Evolutionary conservation across 176 grass and related monocot genomes (phyloP), one percentile per base, ranked within the genome.

Genomic region (Metroxylon sagu): DNA sequence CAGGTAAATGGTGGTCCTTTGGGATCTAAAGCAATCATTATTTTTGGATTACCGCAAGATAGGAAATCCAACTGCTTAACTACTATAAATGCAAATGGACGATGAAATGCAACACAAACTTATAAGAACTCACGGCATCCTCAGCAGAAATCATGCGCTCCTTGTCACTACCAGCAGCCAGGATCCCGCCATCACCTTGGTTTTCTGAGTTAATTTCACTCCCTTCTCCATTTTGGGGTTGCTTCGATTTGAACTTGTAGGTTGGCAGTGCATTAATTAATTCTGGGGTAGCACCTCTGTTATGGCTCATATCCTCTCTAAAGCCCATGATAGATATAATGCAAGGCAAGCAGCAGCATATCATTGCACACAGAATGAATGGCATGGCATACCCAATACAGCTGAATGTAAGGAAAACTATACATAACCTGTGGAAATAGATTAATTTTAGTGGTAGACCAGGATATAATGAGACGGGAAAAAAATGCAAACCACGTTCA

Each of bases 341-440:
- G 79, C 88, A 98, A 23, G 93, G 93, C 43, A 98, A 79, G 67
- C 94, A 98, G 25, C 84, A 93, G 61, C 88, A 98, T 71, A 92
- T 92, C 69, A 86, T 80, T 50, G 84, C 80, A 61, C 94, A 98
- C 4, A 98, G 79, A 59, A 98, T 89, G 69, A 93, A 98, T 26
- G 94, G 94, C 71, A 98, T 54, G 0, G 88, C 82, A 7, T 98
- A 93, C 29, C 84, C 79, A 2, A 98, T 78, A 76, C 89, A 98
- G 65, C 88, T 86, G 5, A 98, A 89, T 0, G 82, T 83, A 57
- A 98, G 94, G 66, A 98, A 98, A 15, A 80, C 88, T 71, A 98
- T 81, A 27, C 94, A 93, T 50, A 98, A 74, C 84, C 94, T 98
- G 79, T 28, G 76, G 58, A 74, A 78, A 66, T 29, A 29, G 54